These are phyloP conservation scores for Metarhizium album DNA, from an alignment of 2,329 filamentous ascomycete species.

Conservation along the genomic window DNA sequence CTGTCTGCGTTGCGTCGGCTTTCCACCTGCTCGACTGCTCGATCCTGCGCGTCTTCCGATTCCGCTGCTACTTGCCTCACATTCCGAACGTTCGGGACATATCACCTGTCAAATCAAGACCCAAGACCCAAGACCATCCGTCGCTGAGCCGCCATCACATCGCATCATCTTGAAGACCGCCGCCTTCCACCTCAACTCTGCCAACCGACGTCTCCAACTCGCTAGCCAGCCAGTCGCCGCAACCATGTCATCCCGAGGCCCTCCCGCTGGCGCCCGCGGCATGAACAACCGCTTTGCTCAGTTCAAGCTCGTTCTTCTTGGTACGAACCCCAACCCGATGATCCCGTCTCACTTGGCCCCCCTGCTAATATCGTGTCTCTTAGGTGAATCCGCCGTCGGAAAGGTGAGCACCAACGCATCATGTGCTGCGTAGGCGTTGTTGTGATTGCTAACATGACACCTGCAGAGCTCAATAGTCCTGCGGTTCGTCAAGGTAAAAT, in stretches of 20 bases:
- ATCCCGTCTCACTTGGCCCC: slow-evolving; percentile 6
- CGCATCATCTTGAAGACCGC: not conserved
- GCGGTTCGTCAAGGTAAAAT: slow-evolving; percentile 89
- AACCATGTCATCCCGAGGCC: slow-evolving; percentile 75
- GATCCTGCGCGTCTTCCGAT: not conserved
- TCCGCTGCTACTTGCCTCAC: not conserved
- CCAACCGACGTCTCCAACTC: not conserved
- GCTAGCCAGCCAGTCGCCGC: not conserved
- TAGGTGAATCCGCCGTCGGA: slow-evolving; percentile 97
- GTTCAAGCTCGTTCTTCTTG: slow-evolving; percentile 96
- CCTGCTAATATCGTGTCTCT: slow-evolving; percentile 10
- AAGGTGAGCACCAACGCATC: slow-evolving; percentile 51
- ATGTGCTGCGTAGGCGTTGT: slow-evolving; percentile 3
- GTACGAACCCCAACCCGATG: slow-evolving; percentile 42
- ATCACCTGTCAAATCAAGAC: not conserved
- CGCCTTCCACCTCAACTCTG: not conserved
- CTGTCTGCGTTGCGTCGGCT: not conserved
- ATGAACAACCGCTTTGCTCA: slow-evolving; percentile 85
- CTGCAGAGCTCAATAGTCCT: slow-evolving; percentile 87
- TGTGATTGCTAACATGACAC: slow-evolving; percentile 11
- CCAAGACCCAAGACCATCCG: not conserved
- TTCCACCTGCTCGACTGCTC: not conserved
- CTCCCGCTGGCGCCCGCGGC: slow-evolving; percentile 47
- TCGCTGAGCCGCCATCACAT: not conserved
- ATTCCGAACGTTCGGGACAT: not conserved